Percentiles rank a stretch among this genome's conserved stretches.
phyloP scores from a whole-genome alignment of 2,329 filamentous ascomycete genomes.

The Colletotrichum musicola region DNA sequence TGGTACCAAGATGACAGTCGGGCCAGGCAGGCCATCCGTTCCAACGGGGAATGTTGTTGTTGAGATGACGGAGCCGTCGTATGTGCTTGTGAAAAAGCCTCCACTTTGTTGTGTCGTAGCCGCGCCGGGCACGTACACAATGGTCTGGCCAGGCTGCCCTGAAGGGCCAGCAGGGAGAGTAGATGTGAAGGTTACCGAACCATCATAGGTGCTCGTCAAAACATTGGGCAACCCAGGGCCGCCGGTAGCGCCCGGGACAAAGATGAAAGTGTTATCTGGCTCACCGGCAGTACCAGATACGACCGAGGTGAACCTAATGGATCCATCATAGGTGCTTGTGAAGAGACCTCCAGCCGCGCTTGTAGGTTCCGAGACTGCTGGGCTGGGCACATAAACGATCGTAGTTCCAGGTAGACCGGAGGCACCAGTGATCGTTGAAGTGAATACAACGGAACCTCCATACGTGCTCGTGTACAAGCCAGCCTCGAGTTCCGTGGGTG shows the following conservation, averaged over 20 bases:
- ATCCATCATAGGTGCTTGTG: constrained; percentile 28
- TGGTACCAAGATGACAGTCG: constrained; percentile 12
- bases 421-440: background rate
- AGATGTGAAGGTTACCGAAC: constrained; percentile 19
- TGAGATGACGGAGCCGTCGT: background rate
- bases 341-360: constrained; percentile 4
- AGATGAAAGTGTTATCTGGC: constrained; percentile 13
- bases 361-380: background rate
- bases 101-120: background rate
- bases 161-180: constrained; percentile 3
- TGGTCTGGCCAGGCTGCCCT: constrained; percentile 3
- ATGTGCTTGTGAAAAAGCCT: constrained; percentile 5
- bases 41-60: background rate
- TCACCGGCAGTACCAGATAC: background rate
- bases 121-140: constrained; percentile 6
- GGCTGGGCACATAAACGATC: constrained; percentile 16
- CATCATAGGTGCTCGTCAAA: constrained; percentile 24
- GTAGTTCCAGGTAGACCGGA: constrained; percentile 13
- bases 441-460: constrained; percentile 6
- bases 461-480: constrained; percentile 13
- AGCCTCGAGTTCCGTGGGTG: background rate
- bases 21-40: background rate
- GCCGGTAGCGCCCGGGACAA: background rate
- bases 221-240: constrained; percentile 1
- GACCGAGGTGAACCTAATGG: constrained; percentile 15